A percentile compares a stretch with the other conserved stretches of the same genome.
Evolutionary conservation across 805 yeast species (phyloP).

Genomic region (Yueomyces sinensis): DNA sequence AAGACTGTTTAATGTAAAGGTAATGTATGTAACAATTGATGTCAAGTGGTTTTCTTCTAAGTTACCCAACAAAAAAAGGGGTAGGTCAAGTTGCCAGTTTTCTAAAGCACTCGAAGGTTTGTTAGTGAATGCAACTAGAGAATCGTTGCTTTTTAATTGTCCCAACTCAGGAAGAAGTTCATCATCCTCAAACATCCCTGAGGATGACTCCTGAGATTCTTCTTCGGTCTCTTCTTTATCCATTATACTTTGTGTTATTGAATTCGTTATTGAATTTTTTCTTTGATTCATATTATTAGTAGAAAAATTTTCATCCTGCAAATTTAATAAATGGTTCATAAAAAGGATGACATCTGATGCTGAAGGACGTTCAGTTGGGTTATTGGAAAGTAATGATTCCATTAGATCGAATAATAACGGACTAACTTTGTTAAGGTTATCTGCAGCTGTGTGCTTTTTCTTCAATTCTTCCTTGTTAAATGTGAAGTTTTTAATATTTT

Average conservation of each 20-base stretch:
- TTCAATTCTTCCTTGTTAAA: constrained; percentile 12
- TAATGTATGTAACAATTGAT: too few relatives aligned
- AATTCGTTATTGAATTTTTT: too few relatives aligned
- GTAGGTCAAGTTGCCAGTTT: too few relatives aligned
- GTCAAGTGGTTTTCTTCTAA: too few relatives aligned
- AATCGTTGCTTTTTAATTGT: background rate
- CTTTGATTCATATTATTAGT: too few relatives aligned
- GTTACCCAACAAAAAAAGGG: too few relatives aligned
- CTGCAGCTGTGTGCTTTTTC: constrained; percentile 8
- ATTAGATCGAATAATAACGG: constrained; percentile 27
- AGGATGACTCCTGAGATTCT: too few relatives aligned
- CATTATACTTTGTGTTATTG: too few relatives aligned
- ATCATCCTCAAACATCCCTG: background rate
- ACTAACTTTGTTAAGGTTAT: constrained; percentile 13
- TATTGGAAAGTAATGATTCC: constrained; percentile 24
- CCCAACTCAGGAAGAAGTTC: background rate
- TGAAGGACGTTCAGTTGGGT: constrained; percentile 30
- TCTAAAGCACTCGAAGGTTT: background rate
- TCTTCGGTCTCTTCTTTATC: too few relatives aligned
- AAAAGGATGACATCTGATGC: constrained; percentile 11
- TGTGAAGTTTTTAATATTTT: constrained; percentile 22
- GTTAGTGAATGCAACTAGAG: background rate
- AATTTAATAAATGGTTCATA: background rate
- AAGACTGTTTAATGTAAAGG: too few relatives aligned
- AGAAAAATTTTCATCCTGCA: background rate